Evolutionary conservation across 1,284 basidiomycete genomes (phyloP), one percentile per base, ranked within the genome.

Genomic region (Apiotrichum akiyoshidainum): DNA sequence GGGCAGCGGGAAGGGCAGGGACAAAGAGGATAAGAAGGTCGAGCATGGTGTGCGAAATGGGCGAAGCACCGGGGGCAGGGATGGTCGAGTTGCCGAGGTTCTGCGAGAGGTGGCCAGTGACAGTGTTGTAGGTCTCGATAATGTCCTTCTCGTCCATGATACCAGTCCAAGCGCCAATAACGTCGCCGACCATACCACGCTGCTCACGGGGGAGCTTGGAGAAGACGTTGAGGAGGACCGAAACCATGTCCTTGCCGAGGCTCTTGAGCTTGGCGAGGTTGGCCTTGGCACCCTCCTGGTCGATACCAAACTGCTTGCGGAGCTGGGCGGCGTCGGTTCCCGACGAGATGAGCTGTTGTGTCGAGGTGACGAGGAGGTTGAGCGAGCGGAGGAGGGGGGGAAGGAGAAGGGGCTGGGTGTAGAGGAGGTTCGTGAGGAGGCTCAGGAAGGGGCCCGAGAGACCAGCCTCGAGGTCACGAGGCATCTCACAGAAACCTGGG

Each of bases 201-300:
- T 83, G 84, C 64, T 95, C 91, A 47, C 85, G 82, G 5, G 84
- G 84, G 22, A 90, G 85, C 68, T 86, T 92, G 61, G 88, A 84
- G 76, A 97, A 98, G n/a, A 99, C 87, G 73, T 99, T 98, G 81
- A 98, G 95, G 46, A 97, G 82, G 5, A 98, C 91, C 0, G 92
- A 88, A 31, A 98, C 84, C 86, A 96, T 94, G 70, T 91, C 95
- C 71, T 92, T 89, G 0, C 87, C 87, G 69, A 97, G 87, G 0
- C 82, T 81, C 51, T 84, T 85, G 58, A 99, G 81, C 74, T 90
- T 88, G 2, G 75, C 80, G 26, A 97, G 68, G 69, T 94, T 94
- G 50, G 80, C 81, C 40, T 79, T 73, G 2, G 90, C 92, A 61
- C 85, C 83, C 37, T 82, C 81, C 34, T 82, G 82, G 58, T 80